Conservation (phyloP, 371 early-diverging fungal species). For the Syncephalastrum sp. region DNA sequence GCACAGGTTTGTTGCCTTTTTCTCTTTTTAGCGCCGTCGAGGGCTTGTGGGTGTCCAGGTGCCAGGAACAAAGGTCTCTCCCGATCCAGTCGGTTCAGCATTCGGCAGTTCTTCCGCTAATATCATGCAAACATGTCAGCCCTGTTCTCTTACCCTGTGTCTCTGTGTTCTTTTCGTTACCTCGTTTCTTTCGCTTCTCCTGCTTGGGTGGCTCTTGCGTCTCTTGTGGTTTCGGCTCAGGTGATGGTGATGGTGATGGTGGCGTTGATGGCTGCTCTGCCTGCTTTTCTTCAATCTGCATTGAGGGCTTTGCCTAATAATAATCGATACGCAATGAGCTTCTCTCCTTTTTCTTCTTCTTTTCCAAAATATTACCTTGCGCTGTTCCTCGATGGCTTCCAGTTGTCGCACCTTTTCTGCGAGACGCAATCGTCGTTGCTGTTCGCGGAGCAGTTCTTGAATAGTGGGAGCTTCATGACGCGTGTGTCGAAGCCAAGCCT, state of each 20-base stretch:
- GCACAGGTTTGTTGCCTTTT: too few species aligned
- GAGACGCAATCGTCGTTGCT: conserved; percentile 36
- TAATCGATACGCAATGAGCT: too few species aligned
- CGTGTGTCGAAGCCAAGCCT: conserved; percentile 70
- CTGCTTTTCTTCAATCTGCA: neutral
- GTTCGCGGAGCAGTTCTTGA: conserved; percentile 45
- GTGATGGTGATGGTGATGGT: neutral
- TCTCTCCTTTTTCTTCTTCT: too few species aligned
- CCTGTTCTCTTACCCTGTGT: neutral
- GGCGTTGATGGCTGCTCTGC: neutral
- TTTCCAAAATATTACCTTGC: neutral
- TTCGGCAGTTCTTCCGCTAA: conserved; percentile 6
- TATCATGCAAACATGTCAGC: neutral
- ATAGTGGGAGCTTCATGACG: conserved; percentile 55
- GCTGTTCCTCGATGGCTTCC: conserved; percentile 6
- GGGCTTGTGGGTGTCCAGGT: conserved; percentile 30
- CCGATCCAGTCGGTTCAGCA: conserved; percentile 33
- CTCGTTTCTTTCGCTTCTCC: neutral
- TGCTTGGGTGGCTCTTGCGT: neutral
- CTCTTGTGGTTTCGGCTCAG: conserved; percentile 1
- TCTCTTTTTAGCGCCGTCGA: too few species aligned
- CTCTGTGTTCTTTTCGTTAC: neutral
- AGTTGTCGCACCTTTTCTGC: conserved; percentile 51
- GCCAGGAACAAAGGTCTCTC: conserved; percentile 42
- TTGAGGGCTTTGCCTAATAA: neutral